Base-by-base conservation (phyloP, 108 stramenopile species). In the Conticribra weissflogii region DNA sequence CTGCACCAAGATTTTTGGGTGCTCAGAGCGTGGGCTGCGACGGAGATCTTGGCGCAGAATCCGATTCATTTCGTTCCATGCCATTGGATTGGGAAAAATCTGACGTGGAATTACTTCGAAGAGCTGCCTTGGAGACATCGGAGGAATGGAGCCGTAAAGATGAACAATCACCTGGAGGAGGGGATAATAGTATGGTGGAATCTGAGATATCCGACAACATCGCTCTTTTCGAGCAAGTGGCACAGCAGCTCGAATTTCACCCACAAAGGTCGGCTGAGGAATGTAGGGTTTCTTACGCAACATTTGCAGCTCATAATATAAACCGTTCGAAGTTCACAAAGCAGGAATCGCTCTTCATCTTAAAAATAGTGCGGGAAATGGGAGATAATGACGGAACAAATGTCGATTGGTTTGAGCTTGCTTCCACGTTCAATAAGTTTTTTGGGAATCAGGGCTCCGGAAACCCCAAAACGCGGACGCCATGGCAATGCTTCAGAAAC, bases 401-500 rank as follows among this genome's bases (percentile, higher is more conserved):
- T 23, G 50, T 78, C 50, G 68, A 78, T 59, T 78, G 76, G 76
- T 53, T 59, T 59, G 63, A 70, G 50, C 3, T 78, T n/a, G 67
- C 76, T 23, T 41, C 36, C 2, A 65, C 59, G 49, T 57, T 70
- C 30, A 70, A 70, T 47, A 32, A 32, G 3, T 64, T 65, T 24
- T 57, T 78, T 31, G 52, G 70, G 23, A 45, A 36, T 36, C 27
- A 21, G 22, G 33, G 33, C 14, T 41, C 64, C 5, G 28, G 33
- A 34, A 46, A 53, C 0, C 59, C 36, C 12, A 5, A 9, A 9
- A 41, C 48, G 29, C 49, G 68, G 53, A 81, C 85, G 28, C 75
- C 76, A 30, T 86, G 83, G 82, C 72, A 73, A 74, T 82, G 69
- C 49, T 81, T 86, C 64, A 64, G 56, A 34, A 44, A 68, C 25